Evolutionary conservation across 75 land plant species (phyloP).

Genomic region (Chamaecyparis obtusa): DNA sequence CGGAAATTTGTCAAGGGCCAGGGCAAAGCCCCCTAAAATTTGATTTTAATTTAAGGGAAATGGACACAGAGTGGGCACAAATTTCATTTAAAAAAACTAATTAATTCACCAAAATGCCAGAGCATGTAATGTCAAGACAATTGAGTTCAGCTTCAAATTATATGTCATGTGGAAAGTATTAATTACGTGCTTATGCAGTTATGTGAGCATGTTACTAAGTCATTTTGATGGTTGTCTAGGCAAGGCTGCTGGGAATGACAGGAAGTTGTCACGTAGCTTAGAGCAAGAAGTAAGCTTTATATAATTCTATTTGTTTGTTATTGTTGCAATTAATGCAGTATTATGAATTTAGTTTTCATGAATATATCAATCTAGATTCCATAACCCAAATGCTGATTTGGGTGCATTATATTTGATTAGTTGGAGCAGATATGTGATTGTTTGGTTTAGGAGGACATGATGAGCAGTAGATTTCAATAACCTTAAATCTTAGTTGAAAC

Average conservation of each 20-base stretch:
- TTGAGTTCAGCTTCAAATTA: not conserved
- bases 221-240: slow-evolving; percentile 31
- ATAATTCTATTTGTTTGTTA: not conserved
- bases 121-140: not conserved
- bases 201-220: not conserved
- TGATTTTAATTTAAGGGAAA: not conserved
- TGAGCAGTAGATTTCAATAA: not conserved
- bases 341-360: not conserved
- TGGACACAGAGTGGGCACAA: not conserved
- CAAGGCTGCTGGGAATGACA: slow-evolving; percentile 67
- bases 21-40: not conserved
- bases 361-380: not conserved
- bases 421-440: not conserved
- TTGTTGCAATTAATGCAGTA: not conserved
- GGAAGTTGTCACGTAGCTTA: slow-evolving; percentile 72
- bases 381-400: not conserved
- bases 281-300: slow-evolving; percentile 69
- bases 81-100: not conserved
- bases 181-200: not conserved
- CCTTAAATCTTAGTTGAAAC: not conserved
- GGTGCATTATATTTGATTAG: not conserved
- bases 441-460: not conserved
- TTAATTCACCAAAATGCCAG: not conserved
- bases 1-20: not conserved
- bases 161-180: not conserved